Base-by-base conservation (phyloP, 768 basidiomycete genomes). In the Tulasnella sp. region DNA sequence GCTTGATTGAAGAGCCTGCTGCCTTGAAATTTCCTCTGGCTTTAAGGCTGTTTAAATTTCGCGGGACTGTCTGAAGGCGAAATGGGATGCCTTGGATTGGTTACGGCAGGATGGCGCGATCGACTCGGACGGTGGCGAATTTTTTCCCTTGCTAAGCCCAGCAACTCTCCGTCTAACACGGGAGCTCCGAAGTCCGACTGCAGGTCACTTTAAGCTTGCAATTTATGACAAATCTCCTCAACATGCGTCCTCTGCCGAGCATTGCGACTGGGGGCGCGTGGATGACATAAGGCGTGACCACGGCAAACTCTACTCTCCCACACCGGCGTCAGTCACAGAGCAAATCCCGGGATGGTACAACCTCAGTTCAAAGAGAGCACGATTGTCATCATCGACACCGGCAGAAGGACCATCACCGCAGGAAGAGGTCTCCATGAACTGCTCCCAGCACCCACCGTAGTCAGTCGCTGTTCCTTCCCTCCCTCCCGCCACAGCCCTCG, bases 401-500 rank as follows among this genome's bases (percentile, higher is more conserved):
- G 90, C 75, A 86, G 91, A 74, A 91, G 92, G 4, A 83, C 86
- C 70, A 84, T 96, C 72, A 89, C 92, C 51, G 94, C 92, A 67
- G 92, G 93, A 11, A 85, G 93, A 35, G 95, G 95, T 40, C 87
- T 96, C 2, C 87, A 91, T 78, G 95, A 96, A 74, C 89, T 96
- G 18, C 86, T 97, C 69, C 91, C 88, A 80, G 87, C 88, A 2
- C 94, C 95, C n/a, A 84, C 89, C 13, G 85, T 95, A 72, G 61
- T 67, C 61, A 67, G 61, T 67, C 15, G 29, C 18, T 26, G 94
- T 96, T 81, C 79, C 93, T 96, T 81, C 79, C 93, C 88, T n/a
- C 20, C 39, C 48, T 51, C 16, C 51, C 75, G n/a, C 26, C 32
- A 23, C 57, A 11, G 40, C 20, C 29, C 32, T 57, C 51, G 16